Conservation (phyloP, 768 basidiomycete species). For the Fomitopsis pulvina region DNA sequence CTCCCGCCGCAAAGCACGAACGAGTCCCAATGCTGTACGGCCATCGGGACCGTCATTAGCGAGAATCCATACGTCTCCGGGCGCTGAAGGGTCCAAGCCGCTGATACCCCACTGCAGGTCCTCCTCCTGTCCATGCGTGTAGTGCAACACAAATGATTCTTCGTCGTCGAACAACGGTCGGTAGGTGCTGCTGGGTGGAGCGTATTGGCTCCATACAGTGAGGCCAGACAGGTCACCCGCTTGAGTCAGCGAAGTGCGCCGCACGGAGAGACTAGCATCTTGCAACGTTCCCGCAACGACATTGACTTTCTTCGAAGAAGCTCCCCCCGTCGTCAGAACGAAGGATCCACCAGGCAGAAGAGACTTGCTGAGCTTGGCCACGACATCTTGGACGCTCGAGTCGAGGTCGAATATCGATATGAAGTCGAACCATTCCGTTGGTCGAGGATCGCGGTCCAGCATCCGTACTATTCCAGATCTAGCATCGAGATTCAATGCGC, state of each 20-base stretch:
- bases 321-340: not conserved
- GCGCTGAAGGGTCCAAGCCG: not conserved
- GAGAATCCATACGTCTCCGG: not conserved
- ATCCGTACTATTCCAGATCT: not conserved
- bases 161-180: not conserved
- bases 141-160: slow-evolving; percentile 3
- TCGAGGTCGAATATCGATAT: not conserved
- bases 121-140: slow-evolving; percentile 15
- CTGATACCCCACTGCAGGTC: slow-evolving; percentile 12
- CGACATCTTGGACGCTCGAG: not conserved
- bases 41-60: slow-evolving; percentile 15
- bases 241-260: no score
- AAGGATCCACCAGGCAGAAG: not conserved
- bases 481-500: no score
- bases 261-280: no score
- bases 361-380: not conserved
- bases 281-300: no score
- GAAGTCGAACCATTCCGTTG: not conserved
- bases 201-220: no score
- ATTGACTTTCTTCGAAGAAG: not conserved
- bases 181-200: not conserved
- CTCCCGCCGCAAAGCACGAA: slow-evolving; percentile 25
- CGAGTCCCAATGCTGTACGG: slow-evolving; percentile 25
- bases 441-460: not conserved
- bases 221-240: no score